Base-by-base conservation (phyloP, 768 basidiomycete genomes). In the Boletus sp. region DNA sequence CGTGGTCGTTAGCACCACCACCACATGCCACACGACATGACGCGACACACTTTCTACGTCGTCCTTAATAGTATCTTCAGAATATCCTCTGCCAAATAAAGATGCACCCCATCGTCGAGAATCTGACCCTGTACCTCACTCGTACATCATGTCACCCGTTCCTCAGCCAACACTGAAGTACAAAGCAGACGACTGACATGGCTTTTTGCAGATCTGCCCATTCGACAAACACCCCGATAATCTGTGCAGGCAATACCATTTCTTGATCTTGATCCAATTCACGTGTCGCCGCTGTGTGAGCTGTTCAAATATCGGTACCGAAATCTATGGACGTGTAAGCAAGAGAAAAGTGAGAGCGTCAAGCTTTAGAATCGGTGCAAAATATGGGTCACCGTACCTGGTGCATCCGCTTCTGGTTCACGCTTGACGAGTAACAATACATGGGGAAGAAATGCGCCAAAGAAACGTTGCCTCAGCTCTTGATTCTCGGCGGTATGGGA, bases 171-270 rank as follows among this genome's bases (percentile, higher is more conserved):
- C 44, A 3, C 8, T 15, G 15, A 15, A 7, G 20, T 30, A 32
- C 63, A 15, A 61, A 45, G 29, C 17, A 11, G 14, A 75, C 73
- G 67, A 73, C 77, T 76, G 65, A 82, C 66, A 83, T 79, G 36
- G 82, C 80, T 65, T 90, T 92, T 65, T 83, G 78, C 0, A 92
- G 89, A 67, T 95, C 88, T 4, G 89, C 91, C 93, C 94, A 96
- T 61, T 94, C 92, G 3, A 88, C 78, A 65, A 95, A 79, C 72
- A 94, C 80, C n/a, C 86, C 75, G 0, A 84, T 86, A 56, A 92
- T 85, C 64, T 92, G 89, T n/a, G 82, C 74, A 0, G 89, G 83
- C 0, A 82, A 74, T 11, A 92, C 81, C 85, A 90, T 89, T 41
- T 85, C 82, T 64, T 89, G 82, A 46, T 83, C 86, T 1, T 87